Evolutionary conservation across 306 rosid species (phyloP).

Genomic region (Vachellia pachyceras): DNA sequence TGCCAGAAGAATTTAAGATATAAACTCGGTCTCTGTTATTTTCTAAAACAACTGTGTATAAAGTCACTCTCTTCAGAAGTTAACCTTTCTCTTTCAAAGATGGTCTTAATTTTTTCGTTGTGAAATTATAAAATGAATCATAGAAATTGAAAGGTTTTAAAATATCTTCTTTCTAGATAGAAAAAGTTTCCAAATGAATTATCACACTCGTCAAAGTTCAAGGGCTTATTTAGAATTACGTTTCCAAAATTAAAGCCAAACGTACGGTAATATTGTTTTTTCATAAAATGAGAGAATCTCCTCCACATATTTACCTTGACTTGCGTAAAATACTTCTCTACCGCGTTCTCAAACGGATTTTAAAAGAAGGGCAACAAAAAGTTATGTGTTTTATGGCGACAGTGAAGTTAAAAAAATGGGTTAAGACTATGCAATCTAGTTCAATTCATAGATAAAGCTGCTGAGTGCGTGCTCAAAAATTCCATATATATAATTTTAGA

Average conservation of each 20-base stretch:
- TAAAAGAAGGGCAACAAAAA: neutral
- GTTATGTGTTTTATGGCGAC: neutral
- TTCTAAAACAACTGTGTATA: neutral
- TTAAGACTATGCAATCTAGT: neutral
- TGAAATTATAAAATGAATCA: neutral
- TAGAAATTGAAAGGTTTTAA: neutral
- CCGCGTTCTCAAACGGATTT: no score
- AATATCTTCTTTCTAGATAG: neutral
- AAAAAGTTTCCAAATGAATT: neutral
- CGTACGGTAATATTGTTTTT: no score
- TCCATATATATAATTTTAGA: neutral
- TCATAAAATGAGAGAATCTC: no score
- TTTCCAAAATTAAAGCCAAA: no score
- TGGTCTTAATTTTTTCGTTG: neutral
- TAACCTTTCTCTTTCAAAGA: neutral
- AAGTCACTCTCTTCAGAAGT: neutral
- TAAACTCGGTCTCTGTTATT: neutral
- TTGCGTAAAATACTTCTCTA: no score
- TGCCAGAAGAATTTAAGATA: neutral
- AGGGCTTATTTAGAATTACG: no score
- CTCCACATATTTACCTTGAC: no score
- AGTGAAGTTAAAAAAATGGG: neutral
- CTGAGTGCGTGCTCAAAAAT: neutral
- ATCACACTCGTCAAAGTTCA: neutral
- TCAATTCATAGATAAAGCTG: neutral